A percentile compares a stretch with the other conserved stretches of the same genome.
phyloP scores from a whole-genome alignment of 345 rosid genomes.

The Hibiscus tridactylites region DNA sequence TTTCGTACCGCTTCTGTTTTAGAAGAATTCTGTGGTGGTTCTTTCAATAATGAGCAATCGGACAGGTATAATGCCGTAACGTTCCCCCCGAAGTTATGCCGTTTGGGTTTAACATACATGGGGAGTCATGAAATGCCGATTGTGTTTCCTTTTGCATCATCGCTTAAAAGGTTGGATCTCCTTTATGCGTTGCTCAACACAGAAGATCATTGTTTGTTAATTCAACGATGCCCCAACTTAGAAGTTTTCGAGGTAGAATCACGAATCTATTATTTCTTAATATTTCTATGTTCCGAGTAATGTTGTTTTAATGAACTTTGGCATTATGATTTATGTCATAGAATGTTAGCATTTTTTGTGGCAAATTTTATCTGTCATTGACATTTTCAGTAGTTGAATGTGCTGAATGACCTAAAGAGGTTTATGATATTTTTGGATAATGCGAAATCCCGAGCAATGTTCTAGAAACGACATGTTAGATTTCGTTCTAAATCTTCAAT shows the following conservation, averaged over 20 bases:
- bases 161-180: constrained; percentile 75
- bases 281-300: neutral
- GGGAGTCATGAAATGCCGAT: constrained; percentile 68
- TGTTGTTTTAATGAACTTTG: neutral
- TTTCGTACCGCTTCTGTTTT: constrained; percentile 53
- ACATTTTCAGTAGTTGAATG: neutral
- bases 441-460: neutral
- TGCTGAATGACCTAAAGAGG: neutral
- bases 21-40: constrained; percentile 92
- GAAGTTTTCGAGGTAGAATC: constrained; percentile 85
- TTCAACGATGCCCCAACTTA: constrained; percentile 73
- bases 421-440: neutral
- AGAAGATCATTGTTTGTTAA: constrained; percentile 73
- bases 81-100: constrained; percentile 57
- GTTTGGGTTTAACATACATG: constrained; percentile 70
- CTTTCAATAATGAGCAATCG: constrained; percentile 38
- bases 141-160: constrained; percentile 64
- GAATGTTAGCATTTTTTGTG: neutral
- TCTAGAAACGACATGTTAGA: neutral
- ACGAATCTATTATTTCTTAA: neutral
- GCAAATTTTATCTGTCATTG: neutral
- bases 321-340: neutral
- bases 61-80: constrained; percentile 37
- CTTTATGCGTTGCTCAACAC: constrained; percentile 74
- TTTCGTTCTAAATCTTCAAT: neutral